Percentiles rank a stretch among this genome's conserved stretches.
Evolutionary conservation across 441 rosid species (phyloP).

Genomic region (Gossypium trilobum): DNA sequence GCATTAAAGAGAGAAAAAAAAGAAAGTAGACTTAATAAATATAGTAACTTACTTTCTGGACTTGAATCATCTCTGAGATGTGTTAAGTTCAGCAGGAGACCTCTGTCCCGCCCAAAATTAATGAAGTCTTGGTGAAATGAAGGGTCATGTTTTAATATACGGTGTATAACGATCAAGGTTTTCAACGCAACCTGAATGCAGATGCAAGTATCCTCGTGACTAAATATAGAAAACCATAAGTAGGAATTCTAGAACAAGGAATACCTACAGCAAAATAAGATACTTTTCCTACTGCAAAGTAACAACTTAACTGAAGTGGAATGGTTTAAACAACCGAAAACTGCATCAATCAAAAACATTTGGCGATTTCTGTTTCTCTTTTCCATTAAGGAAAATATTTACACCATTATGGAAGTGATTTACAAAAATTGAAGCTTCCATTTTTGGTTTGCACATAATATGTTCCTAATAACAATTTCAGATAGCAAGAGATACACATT

Average conservation of each 20-base stretch:
- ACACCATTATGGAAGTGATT: neutral
- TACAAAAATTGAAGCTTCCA: neutral
- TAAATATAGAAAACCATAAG: neutral
- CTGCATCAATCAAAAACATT: neutral
- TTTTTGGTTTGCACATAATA: neutral
- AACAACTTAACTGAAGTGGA: too few relatives aligned
- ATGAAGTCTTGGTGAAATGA: constrained; percentile 29
- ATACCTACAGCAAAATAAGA: neutral
- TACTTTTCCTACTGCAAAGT: too few relatives aligned
- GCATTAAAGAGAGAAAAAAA: neutral
- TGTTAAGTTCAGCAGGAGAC: constrained; percentile 25
- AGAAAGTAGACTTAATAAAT: neutral
- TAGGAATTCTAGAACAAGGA: neutral
- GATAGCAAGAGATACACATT: neutral
- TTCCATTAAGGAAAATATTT: neutral
- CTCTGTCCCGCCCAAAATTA: constrained; percentile 13
- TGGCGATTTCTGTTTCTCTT: neutral
- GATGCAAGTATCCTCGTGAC: neutral
- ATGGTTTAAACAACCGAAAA: neutral
- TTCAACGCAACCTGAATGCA: constrained; percentile 41
- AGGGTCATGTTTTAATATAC: constrained; percentile 28
- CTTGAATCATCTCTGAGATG: constrained; percentile 39
- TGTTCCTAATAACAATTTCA: neutral
- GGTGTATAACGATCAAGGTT: constrained; percentile 34
- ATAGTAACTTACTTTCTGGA: constrained; percentile 22